Evolutionary conservation across 192 early-diverging fungal genomes (phyloP).

Genomic region (Coemansia sp.): DNA sequence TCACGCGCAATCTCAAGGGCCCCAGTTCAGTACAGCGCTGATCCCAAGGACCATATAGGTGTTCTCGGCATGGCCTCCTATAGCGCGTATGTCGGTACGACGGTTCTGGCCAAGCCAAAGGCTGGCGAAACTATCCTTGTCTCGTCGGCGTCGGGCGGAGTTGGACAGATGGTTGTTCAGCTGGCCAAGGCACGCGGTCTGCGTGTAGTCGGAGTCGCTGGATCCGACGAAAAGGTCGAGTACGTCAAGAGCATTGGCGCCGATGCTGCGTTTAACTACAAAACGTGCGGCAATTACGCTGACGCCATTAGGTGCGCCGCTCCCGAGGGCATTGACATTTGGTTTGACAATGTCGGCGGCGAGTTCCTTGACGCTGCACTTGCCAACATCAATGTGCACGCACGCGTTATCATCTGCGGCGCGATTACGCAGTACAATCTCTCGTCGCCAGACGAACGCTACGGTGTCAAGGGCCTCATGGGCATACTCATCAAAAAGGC

Average conservation of each 20-base stretch:
- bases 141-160: conserved; percentile 75
- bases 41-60: conserved; percentile 60
- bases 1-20: conserved; percentile 15
- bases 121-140: conserved; percentile 81
- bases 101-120: conserved; percentile 67
- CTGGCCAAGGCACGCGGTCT: conserved; percentile 72
- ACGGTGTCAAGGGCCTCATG: conserved; percentile 60
- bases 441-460: conserved; percentile 39
- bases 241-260: conserved; percentile 68
- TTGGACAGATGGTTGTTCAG: conserved; percentile 76
- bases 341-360: conserved; percentile 84
- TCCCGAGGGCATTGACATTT: conserved; percentile 86
- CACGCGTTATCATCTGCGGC: conserved; percentile 69
- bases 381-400: conserved; percentile 59
- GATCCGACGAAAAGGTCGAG: conserved; percentile 80
- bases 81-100: conserved; percentile 72
- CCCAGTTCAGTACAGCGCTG: conserved; percentile 31
- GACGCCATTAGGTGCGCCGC: conserved; percentile 58
- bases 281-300: conserved; percentile 55
- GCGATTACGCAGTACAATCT: conserved; percentile 73
- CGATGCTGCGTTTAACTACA: conserved; percentile 93
- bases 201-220: conserved; percentile 80
- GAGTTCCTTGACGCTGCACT: conserved; percentile 76
- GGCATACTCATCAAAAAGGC: conserved; percentile 58
- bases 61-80: conserved; percentile 77